Evolutionary conservation across 2,329 filamentous ascomycete species (phyloP).

Genomic region (Aspergillus jensenii): DNA sequence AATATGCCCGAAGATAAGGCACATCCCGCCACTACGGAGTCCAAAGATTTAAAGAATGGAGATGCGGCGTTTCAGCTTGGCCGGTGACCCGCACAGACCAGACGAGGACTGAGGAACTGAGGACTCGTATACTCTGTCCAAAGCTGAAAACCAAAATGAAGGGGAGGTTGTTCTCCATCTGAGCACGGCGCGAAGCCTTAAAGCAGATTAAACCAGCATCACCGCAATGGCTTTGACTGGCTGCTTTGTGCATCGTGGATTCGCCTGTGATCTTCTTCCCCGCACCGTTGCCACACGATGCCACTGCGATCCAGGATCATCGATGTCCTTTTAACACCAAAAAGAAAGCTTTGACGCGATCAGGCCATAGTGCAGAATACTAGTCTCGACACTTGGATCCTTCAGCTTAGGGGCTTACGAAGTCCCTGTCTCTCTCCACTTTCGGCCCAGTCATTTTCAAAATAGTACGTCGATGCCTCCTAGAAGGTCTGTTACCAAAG

Average conservation of each 20-base stretch:
- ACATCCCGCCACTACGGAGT: not conserved
- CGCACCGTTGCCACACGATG: conserved; percentile 20
- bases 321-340: not conserved
- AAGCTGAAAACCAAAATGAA: conserved; percentile 1
- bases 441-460: not conserved
- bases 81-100: conserved; percentile 20
- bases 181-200: conserved; percentile 18
- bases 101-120: not conserved
- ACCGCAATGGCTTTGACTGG: conserved; percentile 7
- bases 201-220: conserved; percentile 14
- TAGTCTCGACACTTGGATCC: not conserved
- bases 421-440: not conserved
- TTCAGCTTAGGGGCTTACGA: not conserved
- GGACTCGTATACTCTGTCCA: conserved; percentile 13
- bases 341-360: not conserved
- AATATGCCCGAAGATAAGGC: not conserved
- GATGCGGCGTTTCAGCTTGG: conserved; percentile 18
- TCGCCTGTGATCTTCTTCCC: conserved; percentile 24
- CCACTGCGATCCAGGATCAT: conserved; percentile 3
- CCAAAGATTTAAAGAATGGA: not conserved
- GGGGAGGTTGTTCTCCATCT: conserved; percentile 5
- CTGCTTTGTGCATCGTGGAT: conserved; percentile 18
- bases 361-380: not conserved
- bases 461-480: not conserved
- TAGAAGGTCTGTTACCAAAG: not conserved